phyloP scores from a whole-genome alignment of 2,329 filamentous ascomycete species.

The Monilinia fructigena region DNA sequence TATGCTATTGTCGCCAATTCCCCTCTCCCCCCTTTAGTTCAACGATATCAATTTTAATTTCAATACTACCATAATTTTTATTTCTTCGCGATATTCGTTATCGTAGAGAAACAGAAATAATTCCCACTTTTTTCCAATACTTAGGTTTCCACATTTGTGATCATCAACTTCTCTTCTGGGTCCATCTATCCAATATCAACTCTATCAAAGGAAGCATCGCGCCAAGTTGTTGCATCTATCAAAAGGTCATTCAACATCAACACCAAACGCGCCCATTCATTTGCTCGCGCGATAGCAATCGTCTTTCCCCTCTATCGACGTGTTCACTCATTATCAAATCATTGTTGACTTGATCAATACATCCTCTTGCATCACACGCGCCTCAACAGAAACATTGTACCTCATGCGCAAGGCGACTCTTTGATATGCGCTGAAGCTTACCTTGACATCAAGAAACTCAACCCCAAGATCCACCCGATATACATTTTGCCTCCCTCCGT shows the following conservation, averaged over 20 bases:
- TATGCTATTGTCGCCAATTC: conserved; percentile 8
- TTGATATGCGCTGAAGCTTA: conserved; percentile 39
- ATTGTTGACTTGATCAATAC: conserved; percentile 26
- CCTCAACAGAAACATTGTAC: conserved; percentile 30
- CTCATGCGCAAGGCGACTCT: conserved; percentile 41
- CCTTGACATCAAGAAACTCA: conserved; percentile 28
- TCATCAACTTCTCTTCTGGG: conserved; percentile 21
- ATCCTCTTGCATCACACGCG: conserved; percentile 28
- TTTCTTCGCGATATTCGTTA: conserved; percentile 4
- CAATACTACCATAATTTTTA: conserved; percentile 1
- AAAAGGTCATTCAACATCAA: conserved; percentile 38
- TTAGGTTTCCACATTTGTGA: conserved; percentile 15
- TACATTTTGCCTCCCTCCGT: conserved; percentile 25
- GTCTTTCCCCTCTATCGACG: conserved; percentile 24
- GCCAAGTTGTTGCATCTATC: conserved; percentile 38
- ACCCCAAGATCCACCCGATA: conserved; percentile 23
- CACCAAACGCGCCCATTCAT: conserved; percentile 36
- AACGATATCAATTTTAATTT: conserved; percentile 19
- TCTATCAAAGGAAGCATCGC: conserved; percentile 33
- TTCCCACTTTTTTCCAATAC: conserved; percentile 13
- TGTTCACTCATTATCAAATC: conserved; percentile 19
- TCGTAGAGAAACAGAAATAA: conserved; percentile 9
- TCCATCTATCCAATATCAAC: conserved; percentile 19
- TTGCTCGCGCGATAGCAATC: conserved; percentile 32
- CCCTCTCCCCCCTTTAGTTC: conserved; percentile 10